Conservation (phyloP, 2,329 filamentous ascomycete species). For the Tolypocladium tropicale region DNA sequence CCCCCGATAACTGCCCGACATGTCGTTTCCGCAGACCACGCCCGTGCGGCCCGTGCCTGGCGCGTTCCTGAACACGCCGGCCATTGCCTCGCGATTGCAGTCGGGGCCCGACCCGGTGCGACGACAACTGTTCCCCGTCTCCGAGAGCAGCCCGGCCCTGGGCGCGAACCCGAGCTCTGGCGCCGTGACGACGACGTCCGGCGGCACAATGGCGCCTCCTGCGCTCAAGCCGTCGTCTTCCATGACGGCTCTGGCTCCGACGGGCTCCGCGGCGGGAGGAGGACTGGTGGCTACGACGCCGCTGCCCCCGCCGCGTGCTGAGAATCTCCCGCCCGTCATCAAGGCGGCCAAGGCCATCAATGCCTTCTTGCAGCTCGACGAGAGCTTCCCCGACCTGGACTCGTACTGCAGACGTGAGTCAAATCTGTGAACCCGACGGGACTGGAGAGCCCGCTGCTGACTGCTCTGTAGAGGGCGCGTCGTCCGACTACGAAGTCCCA, state of each 20-base stretch:
- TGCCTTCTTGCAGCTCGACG: conserved; percentile 62
- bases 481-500: conserved; percentile 82
- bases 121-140: conserved; percentile 37
- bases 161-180: conserved; percentile 4
- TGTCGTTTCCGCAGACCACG: conserved; percentile 49
- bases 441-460: conserved; percentile 12
- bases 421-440: neutral
- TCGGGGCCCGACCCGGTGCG: conserved; percentile 34
- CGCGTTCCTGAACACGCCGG: conserved; percentile 67
- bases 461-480: conserved; percentile 63
- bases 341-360: conserved; percentile 81
- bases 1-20: conserved; percentile 18
- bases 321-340: conserved; percentile 55
- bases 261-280: conserved; percentile 10
- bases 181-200: conserved; percentile 7
- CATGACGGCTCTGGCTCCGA: conserved; percentile 13
- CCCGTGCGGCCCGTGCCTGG: conserved; percentile 66
- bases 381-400: conserved; percentile 79
- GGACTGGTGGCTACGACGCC: conserved; percentile 20
- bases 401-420: conserved; percentile 80
- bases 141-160: conserved; percentile 16
- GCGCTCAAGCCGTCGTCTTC: conserved; percentile 1
- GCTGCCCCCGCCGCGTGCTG: conserved; percentile 33
- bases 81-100: conserved; percentile 40
- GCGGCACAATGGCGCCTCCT: neutral